Evolutionary conservation across 2,329 filamentous ascomycete genomes (phyloP).

Genomic region (Xylariaceae sp.): DNA sequence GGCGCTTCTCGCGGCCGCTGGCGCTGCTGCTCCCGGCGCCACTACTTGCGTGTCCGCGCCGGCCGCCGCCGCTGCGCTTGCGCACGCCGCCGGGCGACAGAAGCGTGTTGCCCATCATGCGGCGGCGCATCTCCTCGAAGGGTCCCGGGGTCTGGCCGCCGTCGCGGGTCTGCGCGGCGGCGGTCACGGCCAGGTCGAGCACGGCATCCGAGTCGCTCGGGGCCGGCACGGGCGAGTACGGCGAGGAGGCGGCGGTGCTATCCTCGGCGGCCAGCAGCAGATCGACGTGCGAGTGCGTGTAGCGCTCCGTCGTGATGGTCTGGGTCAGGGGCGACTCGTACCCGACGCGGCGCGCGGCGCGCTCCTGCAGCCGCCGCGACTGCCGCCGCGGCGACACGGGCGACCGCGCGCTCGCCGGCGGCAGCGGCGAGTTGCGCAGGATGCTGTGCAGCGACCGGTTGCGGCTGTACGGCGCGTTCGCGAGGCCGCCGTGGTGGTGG

Average conservation of each 20-base stretch:
- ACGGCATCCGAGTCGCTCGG: conserved; percentile 31
- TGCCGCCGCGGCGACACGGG: conserved; percentile 46
- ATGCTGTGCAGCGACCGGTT: conserved; percentile 55
- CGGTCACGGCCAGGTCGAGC: conserved; percentile 42
- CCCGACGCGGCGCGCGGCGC: conserved; percentile 47
- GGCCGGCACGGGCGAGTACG: conserved; percentile 33
- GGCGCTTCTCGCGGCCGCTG: conserved; percentile 52
- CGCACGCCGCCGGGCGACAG: conserved; percentile 40
- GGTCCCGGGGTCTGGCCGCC: conserved; percentile 56
- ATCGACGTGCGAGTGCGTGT: conserved; percentile 57
- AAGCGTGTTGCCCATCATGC: conserved; percentile 42
- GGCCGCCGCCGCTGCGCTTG: too few species aligned
- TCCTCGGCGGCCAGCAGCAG: conserved; percentile 54
- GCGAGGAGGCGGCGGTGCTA: too few species aligned
- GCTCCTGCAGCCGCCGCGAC: conserved; percentile 47
- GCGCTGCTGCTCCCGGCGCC: too few species aligned
- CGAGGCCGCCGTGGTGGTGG: conserved; percentile 12
- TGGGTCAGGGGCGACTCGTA: conserved; percentile 57
- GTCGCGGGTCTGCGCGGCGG: conserved; percentile 47
- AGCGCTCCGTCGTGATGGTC: conserved; percentile 56
- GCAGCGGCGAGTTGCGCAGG: conserved; percentile 57
- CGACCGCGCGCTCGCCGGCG: conserved; percentile 41
- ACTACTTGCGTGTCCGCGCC: too few species aligned
- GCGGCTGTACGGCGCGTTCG: conserved; percentile 48
- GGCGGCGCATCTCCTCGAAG: conserved; percentile 54